A percentile compares a stretch with the other conserved stretches of the same genome.
phyloP scores from a whole-genome alignment of 192 early-diverging fungal genomes.

The Coemansia sp. region DNA sequence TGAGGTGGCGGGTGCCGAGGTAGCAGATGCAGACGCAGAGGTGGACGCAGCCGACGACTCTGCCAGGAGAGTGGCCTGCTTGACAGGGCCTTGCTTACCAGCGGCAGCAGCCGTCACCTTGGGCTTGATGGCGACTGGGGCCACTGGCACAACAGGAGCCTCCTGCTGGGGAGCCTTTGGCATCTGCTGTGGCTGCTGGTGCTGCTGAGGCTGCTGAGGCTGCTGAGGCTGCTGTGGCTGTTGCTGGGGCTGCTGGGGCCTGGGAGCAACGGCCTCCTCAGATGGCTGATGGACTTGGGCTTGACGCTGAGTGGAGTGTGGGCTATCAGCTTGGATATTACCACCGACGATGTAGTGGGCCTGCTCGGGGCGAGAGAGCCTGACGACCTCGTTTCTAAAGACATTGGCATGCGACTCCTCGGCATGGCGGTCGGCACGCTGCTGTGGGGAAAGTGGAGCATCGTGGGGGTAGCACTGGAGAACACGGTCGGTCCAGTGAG shows the following conservation, averaged over 20 bases:
- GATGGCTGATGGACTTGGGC: background rate
- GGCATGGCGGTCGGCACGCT: constrained; percentile 20
- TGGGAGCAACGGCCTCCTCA: background rate
- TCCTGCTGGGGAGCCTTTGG: constrained; percentile 3
- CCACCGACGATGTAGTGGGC: constrained; percentile 32
- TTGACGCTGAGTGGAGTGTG: constrained; percentile 15
- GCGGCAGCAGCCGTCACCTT: background rate
- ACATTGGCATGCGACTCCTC: constrained; percentile 18
- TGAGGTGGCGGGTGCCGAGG: background rate
- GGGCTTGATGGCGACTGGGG: constrained; percentile 5
- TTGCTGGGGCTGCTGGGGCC: background rate
- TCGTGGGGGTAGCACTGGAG: constrained; percentile 35
- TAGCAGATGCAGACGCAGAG: constrained; percentile 2
- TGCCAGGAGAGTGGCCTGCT: constrained; percentile 1
- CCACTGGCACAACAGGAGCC: background rate
- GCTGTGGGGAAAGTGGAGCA: constrained; percentile 24
- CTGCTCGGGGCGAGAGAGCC: constrained; percentile 21
- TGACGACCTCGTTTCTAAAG: constrained; percentile 28
- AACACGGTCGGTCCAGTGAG: constrained; percentile 47
- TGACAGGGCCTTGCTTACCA: constrained; percentile 36
- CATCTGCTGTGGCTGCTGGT: constrained; percentile 15
- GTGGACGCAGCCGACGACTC: constrained; percentile 12
- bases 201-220: constrained; percentile 13
- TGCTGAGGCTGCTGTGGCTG: constrained; percentile 3
- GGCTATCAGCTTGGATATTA: background rate